Evolutionary conservation across 1,284 basidiomycete genomes (phyloP).

Genomic region (Cryptococcus neoformans): DNA sequence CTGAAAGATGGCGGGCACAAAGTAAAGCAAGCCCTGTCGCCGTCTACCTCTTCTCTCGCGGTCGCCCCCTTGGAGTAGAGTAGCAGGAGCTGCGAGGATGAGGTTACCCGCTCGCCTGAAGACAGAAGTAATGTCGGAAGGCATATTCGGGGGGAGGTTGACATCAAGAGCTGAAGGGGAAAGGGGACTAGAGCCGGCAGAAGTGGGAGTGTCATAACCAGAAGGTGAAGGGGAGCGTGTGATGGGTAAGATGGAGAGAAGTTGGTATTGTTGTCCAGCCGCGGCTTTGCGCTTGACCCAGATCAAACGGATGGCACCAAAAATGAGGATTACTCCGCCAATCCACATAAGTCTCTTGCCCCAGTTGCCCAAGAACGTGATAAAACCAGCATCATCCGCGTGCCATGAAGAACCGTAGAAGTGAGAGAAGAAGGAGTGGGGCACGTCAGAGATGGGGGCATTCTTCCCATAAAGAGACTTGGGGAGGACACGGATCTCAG

Average conservation of each 20-base stretch:
- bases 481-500: constrained; percentile 82
- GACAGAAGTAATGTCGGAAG: constrained; percentile 25
- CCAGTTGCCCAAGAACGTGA: constrained; percentile 81
- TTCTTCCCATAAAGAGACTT: constrained; percentile 97
- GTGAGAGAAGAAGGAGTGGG: constrained; percentile 90
- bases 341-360: constrained; percentile 83
- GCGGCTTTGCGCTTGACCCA: constrained; percentile 40
- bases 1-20: constrained; percentile 44
- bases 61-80: constrained; percentile 25
- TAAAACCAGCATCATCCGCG: constrained; percentile 88
- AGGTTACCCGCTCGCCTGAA: constrained; percentile 40
- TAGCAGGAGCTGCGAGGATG: constrained; percentile 42
- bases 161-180: constrained; percentile 11
- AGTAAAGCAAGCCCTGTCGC: constrained; percentile 39
- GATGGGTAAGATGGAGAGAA: constrained; percentile 20
- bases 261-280: constrained; percentile 14
- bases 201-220: constrained; percentile 10
- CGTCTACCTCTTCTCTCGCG: background rate
- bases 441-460: constrained; percentile 74
- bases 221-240: constrained; percentile 4
- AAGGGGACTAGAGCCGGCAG: constrained; percentile 7
- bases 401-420: constrained; percentile 98
- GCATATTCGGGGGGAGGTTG: constrained; percentile 5
- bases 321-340: constrained; percentile 65
- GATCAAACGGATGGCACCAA: constrained; percentile 62